Base-by-base conservation (phyloP, 2,329 filamentous ascomycete genomes). In the Colletotrichum sp. region DNA sequence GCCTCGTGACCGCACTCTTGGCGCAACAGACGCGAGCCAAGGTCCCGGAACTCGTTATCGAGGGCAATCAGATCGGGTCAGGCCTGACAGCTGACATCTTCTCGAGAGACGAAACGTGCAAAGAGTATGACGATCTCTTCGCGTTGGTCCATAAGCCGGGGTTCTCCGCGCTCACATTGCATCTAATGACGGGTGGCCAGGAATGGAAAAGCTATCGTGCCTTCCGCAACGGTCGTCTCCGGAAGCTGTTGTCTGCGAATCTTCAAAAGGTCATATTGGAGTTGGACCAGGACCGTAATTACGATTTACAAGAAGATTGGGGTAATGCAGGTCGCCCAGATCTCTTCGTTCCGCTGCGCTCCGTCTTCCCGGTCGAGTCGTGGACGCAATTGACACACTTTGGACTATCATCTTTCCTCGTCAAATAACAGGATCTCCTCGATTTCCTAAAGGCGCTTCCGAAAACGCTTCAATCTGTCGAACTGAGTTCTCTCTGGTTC, bases 41-140 rank as follows among this genome's bases (percentile, higher is more conserved):
- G 4, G 68, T 87, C 18, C 77, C 82, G 2, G 85, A 86, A 65
- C 76, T 88, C 4, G 48, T 83, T 6, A 14, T 87, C 6, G 82
- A 86, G 64, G 78, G 76, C 3, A 76, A 82, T 48, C 57, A 77
- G 10, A 72, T 85, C 7, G 12, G 72, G 4, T 84, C 81, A 0
- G 84, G 84, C 1, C 75, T 86, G 1, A 85, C 80, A 13, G 81
- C 78, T 34, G 77, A 75, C n/a, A 75, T 84, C 8, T 83, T 85
- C 59, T 78, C 81, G 7, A 16, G 30, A 24, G 24, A 39, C 7
- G 71, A 78, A 57, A 75, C 77, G 6, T 80, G 78, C 34, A 64
- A 78, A 7, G 81, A 83, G 43, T 81, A 82, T 34, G 18, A 74
- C 7, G 52, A 83, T 68, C 69, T 83, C 1, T 68, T 73, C 8